Evolutionary conservation across 2,329 filamentous ascomycete genomes (phyloP), one percentile per base, ranked within the genome.

Genomic region (Cryphonectria japonica): DNA sequence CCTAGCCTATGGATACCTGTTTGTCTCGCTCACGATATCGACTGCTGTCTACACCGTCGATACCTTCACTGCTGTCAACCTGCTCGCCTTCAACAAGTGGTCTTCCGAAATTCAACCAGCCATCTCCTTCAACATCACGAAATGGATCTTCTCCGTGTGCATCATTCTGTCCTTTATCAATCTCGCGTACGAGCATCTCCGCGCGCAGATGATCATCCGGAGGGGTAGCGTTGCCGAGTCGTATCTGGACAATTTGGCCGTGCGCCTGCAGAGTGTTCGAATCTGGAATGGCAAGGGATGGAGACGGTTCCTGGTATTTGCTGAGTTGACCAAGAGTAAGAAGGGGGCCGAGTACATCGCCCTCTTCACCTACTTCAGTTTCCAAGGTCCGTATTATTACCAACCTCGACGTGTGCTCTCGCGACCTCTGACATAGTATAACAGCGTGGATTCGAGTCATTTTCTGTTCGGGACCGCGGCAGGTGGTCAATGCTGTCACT

Each of bases 61-160:
- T 82, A 94, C 91, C 73, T 98, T 98, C 79, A 98, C 95, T 5
- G 95, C 95, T 73, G 88, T 98, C 82, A 97, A 97, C 74, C 86
- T 99, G 57, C 87, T 99, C 66, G 92, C 88, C 69, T 98, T 97
- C 83, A 89, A 97, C 82, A 89, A 89, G 72, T 98, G 95, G 95
- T 93, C 93, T 1, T 93, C 92, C 68, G 87, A 93, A 75, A 92
- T 98, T 76, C 83, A 93, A 76, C 94, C 94, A 1, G 87, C 88
- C 57, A 92, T 98, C 74, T 88, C 90, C 3, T 89, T 97, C 77
- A 83, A 89, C 65, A 88, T 95, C 68, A 92, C 94, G 16, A 97
- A 96, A 83, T 98, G 95, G 94, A 95, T 99, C 79, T 99, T 98
- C 79, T 92, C 93, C 39, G 88, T 89, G 69, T 97, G 95, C 80